phyloP scores from a whole-genome alignment of 306 rosid species.

The Malus sieversii region DNA sequence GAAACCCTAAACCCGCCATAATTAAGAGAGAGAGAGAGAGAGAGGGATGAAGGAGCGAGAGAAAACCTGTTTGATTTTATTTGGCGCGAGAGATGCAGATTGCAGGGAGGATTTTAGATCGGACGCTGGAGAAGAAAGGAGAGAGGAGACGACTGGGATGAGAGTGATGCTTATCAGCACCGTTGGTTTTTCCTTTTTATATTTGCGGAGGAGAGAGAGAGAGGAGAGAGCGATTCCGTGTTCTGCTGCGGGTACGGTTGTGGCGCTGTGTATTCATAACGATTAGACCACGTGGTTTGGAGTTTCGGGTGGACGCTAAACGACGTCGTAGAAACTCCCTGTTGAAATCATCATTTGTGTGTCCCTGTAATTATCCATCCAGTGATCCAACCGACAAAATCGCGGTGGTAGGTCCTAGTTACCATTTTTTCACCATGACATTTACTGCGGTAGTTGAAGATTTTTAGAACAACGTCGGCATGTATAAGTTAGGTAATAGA shows the following conservation, averaged over 20 bases:
- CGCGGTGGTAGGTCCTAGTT: neutral
- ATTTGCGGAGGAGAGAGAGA: neutral
- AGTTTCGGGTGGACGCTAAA: neutral
- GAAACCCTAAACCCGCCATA: conserved; percentile 29
- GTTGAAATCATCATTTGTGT: neutral
- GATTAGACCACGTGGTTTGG: conserved; percentile 14
- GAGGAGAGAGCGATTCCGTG: neutral
- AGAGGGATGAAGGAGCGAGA: neutral
- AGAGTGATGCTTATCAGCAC: conserved; percentile 62
- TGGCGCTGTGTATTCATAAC: neutral
- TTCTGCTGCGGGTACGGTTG: neutral
- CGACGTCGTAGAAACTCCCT: neutral
- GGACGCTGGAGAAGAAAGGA: conserved; percentile 98
- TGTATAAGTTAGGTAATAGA: too few species aligned
- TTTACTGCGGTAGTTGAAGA: too few species aligned
- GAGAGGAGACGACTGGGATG: conserved; percentile 77
- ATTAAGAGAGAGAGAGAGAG: conserved; percentile 4
- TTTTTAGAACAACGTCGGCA: too few species aligned
- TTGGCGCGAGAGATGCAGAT: conserved; percentile 70
- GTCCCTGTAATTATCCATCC: neutral
- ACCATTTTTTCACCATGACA: too few species aligned
- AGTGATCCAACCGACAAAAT: neutral
- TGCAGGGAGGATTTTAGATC: conserved; percentile 53
- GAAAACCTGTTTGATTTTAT: neutral
- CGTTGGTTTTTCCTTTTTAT: conserved; percentile 49